Evolutionary conservation across 805 yeast species (phyloP).

Genomic region (Wickerhamiella hasegawae): DNA sequence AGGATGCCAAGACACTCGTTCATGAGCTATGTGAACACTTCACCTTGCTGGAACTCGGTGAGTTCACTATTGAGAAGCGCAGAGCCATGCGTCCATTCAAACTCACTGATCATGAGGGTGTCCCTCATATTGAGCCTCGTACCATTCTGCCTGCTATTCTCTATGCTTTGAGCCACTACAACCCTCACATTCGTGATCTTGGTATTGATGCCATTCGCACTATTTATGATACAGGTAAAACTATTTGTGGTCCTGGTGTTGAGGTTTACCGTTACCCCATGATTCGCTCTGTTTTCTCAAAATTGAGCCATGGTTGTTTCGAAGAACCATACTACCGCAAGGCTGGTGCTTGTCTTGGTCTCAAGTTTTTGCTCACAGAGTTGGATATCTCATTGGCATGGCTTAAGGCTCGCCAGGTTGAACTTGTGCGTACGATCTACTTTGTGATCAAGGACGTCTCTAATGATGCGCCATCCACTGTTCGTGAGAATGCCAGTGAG

Average conservation of each 20-base stretch:
- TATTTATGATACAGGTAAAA: slow-evolving; percentile 43
- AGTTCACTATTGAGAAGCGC: slow-evolving; percentile 50
- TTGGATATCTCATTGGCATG: slow-evolving; percentile 52
- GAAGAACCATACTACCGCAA: slow-evolving; percentile 77
- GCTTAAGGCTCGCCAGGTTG: slow-evolving; percentile 66
- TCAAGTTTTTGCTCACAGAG: slow-evolving; percentile 55
- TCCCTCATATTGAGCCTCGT: slow-evolving; percentile 48
- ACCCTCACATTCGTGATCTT: slow-evolving; percentile 48
- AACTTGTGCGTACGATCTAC: slow-evolving; percentile 69
- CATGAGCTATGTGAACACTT: slow-evolving; percentile 63
- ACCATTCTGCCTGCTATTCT: slow-evolving; percentile 60
- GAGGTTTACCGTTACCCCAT: slow-evolving; percentile 56
- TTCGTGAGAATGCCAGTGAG: slow-evolving; percentile 52
- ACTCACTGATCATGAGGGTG: slow-evolving; percentile 68
- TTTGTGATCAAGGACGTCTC: slow-evolving; percentile 86
- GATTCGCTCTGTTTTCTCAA: slow-evolving; percentile 58
- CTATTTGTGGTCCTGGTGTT: slow-evolving; percentile 51
- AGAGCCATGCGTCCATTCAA: slow-evolving; percentile 53
- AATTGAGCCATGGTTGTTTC: slow-evolving; percentile 80
- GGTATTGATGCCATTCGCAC: slow-evolving; percentile 53
- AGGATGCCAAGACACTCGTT: slow-evolving; percentile 48
- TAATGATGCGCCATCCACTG: slow-evolving; percentile 68
- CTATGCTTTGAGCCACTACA: slow-evolving; percentile 65
- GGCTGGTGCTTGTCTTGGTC: slow-evolving; percentile 77
- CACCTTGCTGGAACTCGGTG: slow-evolving; percentile 60